phyloP scores from a whole-genome alignment of 139 green algal species.

The Micractinium conductrix region DNA sequence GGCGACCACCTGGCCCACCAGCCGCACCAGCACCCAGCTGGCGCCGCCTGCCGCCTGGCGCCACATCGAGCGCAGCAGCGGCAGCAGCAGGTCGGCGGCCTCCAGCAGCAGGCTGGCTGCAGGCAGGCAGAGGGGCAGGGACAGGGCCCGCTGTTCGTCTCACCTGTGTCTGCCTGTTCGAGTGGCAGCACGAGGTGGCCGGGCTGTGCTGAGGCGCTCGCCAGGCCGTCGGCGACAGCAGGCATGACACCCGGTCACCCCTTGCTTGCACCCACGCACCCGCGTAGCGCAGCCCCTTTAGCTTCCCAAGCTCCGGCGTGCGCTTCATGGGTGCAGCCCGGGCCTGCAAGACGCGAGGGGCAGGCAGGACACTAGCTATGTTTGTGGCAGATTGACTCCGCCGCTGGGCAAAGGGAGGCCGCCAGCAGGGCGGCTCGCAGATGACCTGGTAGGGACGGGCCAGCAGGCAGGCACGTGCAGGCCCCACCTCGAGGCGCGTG shows the following conservation, averaged over 20 bases:
- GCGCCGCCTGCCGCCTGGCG: conserved; percentile 23
- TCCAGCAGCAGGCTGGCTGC: conserved; percentile 51
- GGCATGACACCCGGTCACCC: no score
- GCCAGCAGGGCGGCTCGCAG: no score
- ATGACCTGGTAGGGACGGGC: no score
- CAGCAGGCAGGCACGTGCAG: no score
- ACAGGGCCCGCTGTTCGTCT: no score
- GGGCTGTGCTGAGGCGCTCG: no score
- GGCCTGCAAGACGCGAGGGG: not conserved
- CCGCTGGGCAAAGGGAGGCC: no score
- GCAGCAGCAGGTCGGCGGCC: conserved; percentile 42
- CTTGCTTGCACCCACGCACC: conserved; percentile 6
- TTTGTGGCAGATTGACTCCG: no score
- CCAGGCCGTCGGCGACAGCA: no score
- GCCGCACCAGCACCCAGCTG: conserved; percentile 57
- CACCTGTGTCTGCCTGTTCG: no score
- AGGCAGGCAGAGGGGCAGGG: not conserved
- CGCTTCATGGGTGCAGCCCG: conserved; percentile 2
- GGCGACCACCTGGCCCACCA: conserved; percentile 62
- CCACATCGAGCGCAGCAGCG: conserved; percentile 43
- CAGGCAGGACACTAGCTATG: no score
- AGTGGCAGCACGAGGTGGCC: no score
- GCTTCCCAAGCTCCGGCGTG: not conserved
- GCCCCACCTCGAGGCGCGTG: not conserved
- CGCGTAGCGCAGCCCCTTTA: conserved; percentile 20